Conservation (phyloP, 192 early-diverging fungal genomes). For the Umbelopsis ramanniana region DNA sequence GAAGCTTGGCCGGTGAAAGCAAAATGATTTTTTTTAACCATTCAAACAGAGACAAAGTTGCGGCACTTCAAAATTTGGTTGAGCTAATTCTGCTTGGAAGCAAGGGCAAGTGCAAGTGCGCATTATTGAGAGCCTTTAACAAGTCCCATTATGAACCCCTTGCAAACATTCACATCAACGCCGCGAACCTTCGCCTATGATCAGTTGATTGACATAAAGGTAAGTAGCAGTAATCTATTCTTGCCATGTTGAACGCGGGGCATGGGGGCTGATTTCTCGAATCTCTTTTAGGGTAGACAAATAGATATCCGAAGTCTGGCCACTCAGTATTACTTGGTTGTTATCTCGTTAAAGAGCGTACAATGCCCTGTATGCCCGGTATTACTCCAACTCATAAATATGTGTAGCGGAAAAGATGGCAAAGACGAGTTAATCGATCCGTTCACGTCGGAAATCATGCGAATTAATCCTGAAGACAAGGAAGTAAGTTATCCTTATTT, state of each 20-base stretch:
- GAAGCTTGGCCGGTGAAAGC: too few relatives aligned
- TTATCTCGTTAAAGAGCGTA: slow-evolving; percentile 33
- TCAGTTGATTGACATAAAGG: slow-evolving; percentile 30
- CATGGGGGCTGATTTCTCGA: not conserved
- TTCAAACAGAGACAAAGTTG: too few relatives aligned
- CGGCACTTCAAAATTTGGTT: too few relatives aligned
- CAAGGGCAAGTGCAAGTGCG: too few relatives aligned
- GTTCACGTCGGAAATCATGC: slow-evolving; percentile 26
- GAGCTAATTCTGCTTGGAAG: too few relatives aligned
- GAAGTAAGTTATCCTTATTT: slow-evolving; percentile 21
- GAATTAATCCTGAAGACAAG: slow-evolving; percentile 30
- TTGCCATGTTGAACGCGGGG: not conserved
- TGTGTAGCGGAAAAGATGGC: slow-evolving; percentile 34
- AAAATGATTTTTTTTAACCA: too few relatives aligned
- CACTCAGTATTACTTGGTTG: slow-evolving; percentile 31
- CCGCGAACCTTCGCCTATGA: slow-evolving; percentile 30
- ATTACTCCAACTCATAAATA: slow-evolving; percentile 34
- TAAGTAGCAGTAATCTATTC: slow-evolving; percentile 1
- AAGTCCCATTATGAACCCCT: slow-evolving; percentile 18
- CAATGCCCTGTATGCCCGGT: slow-evolving; percentile 38
- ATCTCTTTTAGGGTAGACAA: slow-evolving; percentile 24
- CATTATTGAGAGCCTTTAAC: too few relatives aligned
- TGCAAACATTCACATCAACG: slow-evolving; percentile 39
- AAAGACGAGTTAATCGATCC: slow-evolving; percentile 28
- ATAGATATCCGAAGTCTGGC: slow-evolving; percentile 32